These are phyloP conservation scores for Pistacia vera DNA, from an alignment of 345 rosid genomes.

Conservation along the genomic window DNA sequence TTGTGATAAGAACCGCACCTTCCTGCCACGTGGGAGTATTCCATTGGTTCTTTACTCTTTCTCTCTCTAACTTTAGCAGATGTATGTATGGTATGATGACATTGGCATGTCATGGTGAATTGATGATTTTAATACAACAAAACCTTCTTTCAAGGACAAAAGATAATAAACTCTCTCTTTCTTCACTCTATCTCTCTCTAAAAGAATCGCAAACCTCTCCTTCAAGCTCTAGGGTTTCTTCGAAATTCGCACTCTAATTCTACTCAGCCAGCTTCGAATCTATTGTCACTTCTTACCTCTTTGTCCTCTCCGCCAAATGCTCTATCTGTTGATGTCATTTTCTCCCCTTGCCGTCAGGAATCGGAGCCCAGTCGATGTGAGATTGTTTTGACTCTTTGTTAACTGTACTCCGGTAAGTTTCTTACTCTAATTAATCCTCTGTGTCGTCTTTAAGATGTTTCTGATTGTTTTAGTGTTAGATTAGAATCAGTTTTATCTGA, in stretches of 20 bases:
- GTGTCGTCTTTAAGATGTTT: conserved; percentile 10
- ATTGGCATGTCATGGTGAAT: conserved; percentile 52
- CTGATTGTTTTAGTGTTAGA: conserved; percentile 21
- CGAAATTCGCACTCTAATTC: conserved; percentile 60
- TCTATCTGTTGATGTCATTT: conserved; percentile 37
- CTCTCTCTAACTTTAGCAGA: conserved; percentile 22
- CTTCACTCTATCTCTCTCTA: conserved; percentile 36
- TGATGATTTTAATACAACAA: conserved; percentile 36
- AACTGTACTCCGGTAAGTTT: conserved; percentile 28
- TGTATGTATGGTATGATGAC: conserved; percentile 29
- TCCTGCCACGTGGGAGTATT: conserved; percentile 33
- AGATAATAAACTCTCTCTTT: conserved; percentile 29
- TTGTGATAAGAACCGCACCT: conserved; percentile 72
- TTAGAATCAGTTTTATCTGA: conserved; percentile 23
- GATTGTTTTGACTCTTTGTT: conserved; percentile 18
- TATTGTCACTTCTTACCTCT: neutral
- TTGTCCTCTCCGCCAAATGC: conserved; percentile 29
- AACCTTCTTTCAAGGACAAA: conserved; percentile 57
- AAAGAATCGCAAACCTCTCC: conserved; percentile 46
- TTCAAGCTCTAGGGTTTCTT: conserved; percentile 54
- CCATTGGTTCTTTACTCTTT: conserved; percentile 25
- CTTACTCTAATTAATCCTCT: conserved; percentile 20
- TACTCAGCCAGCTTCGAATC: conserved; percentile 42
- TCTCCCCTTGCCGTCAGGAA: conserved; percentile 46
- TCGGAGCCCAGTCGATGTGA: conserved; percentile 33